These are phyloP conservation scores for Aureobasidium pullulans DNA, from an alignment of 2,329 filamentous ascomycete species.

Conservation along the genomic window DNA sequence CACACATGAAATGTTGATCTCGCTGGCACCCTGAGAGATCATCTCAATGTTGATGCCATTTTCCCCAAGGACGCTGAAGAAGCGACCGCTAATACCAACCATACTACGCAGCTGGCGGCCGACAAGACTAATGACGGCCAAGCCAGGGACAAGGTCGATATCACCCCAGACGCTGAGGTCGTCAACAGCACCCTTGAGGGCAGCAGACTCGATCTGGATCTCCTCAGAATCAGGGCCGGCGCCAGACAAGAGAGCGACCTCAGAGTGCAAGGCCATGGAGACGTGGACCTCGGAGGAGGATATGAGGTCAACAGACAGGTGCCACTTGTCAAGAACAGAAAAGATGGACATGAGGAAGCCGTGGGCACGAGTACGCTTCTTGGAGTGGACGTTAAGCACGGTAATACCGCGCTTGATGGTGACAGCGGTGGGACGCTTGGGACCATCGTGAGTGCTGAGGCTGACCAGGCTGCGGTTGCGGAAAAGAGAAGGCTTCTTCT, in stretches of 20 bases:
- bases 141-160: slow-evolving; percentile 80
- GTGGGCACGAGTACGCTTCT: slow-evolving; percentile 91
- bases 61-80: slow-evolving; percentile 91
- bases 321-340: slow-evolving; percentile 76
- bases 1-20: slow-evolving; percentile 98
- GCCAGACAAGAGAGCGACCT: slow-evolving; percentile 48
- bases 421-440: slow-evolving; percentile 55
- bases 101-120: slow-evolving; percentile 97
- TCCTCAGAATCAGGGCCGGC: slow-evolving; percentile 37
- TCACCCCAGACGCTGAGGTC: slow-evolving; percentile 77
- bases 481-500: slow-evolving; percentile 39
- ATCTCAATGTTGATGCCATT: slow-evolving; percentile 97
- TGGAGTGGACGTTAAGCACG: slow-evolving; percentile 96
- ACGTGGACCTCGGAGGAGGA: slow-evolving; percentile 96
- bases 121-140: slow-evolving; percentile 93
- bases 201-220: slow-evolving; percentile 39
- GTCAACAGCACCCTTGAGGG: slow-evolving; percentile 47
- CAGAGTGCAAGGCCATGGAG: slow-evolving; percentile 89
- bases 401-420: slow-evolving; percentile 97
- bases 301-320: slow-evolving; percentile 89
- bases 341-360: slow-evolving; percentile 95
- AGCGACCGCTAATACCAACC: slow-evolving; percentile 80
- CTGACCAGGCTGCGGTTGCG: slow-evolving; percentile 41
- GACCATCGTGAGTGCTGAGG: slow-evolving; percentile 28
- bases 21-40: slow-evolving; percentile 97